Evolutionary conservation across 1,284 basidiomycete genomes (phyloP), one percentile per base, ranked within the genome.

Genomic region (Ustilago cynodontis): DNA sequence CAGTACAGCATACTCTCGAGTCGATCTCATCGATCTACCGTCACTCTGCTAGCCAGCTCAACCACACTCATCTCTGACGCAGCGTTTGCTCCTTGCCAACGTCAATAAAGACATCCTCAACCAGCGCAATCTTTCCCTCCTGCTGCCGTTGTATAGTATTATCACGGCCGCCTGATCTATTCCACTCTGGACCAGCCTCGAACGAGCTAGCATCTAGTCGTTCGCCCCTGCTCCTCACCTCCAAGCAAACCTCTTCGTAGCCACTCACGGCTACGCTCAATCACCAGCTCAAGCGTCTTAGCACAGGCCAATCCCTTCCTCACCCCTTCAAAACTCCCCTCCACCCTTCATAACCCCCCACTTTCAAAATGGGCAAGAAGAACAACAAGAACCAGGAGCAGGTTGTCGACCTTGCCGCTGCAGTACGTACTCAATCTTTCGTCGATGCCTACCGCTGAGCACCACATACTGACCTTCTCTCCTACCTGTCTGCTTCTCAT

Each of bases 301-400:
- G 70, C 64, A 45, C 26, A 59, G 70, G 64, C 70, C 64, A 66
- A 18, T 31, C 51, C 55, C 61, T 49, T 20, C 41, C 47, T 49
- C 8, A 50, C 43, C 59, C 52, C 43, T 45, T 31, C 37, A 37
- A 41, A 45, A 7, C 33, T 13, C 61, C 55, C 50, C 29, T 3
- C 47, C 9, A 41, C 58, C 50, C 55, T 39, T 39, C 54, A 67
- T 70, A 58, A 67, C 24, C 26, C 26, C 37, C 37, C 31, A 26
- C 52, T 33, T 51, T 43, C 68, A 78, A 75, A 55, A 80, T 80
- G 78, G 78, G 78, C 61, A 80, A 80, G 71, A 78, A 80, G 60
- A 65, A 77, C 41, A 74, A 77, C 59, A 77, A 80, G 62, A 66
- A 75, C 64, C 67, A 77, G 60, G 70, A 77, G 63, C 71, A 80